Evolutionary conservation across 805 yeast genomes (phyloP).

Genomic region (Teunomyces stri): DNA sequence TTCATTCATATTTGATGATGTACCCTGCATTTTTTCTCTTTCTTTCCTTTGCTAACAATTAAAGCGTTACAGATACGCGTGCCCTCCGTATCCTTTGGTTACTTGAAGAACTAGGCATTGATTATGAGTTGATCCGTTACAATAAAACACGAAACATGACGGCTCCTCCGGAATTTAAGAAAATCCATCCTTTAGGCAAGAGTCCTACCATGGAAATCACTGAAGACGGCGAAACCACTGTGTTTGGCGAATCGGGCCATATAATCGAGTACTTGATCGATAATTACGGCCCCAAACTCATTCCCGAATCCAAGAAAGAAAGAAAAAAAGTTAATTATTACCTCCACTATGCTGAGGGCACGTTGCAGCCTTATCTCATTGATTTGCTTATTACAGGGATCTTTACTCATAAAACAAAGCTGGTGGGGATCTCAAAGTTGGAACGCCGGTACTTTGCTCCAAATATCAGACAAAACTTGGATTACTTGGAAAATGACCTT

Average conservation of each 20-base stretch:
- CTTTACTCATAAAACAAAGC: constrained; percentile 32
- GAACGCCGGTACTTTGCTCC: constrained; percentile 23
- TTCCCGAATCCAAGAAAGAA: constrained; percentile 38
- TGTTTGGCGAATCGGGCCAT: constrained; percentile 57
- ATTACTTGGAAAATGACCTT: constrained; percentile 28
- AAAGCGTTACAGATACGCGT: constrained; percentile 32
- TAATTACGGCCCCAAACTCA: constrained; percentile 42
- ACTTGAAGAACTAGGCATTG: constrained; percentile 32
- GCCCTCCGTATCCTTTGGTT: constrained; percentile 39
- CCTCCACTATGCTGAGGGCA: constrained; percentile 26
- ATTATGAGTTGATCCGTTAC: constrained; percentile 34
- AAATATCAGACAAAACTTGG: constrained; percentile 21
- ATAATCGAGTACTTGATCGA: constrained; percentile 52
- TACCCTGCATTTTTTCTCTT: no score
- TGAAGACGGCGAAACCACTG: constrained; percentile 13
- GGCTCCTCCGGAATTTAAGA: constrained; percentile 32
- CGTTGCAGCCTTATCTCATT: constrained; percentile 23
- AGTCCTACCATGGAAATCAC: constrained; percentile 32
- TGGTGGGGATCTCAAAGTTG: constrained; percentile 23
- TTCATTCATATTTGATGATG: not conserved
- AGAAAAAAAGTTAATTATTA: constrained; percentile 29
- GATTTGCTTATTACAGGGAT: constrained; percentile 23
- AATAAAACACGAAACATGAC: constrained; percentile 18
- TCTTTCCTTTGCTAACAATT: constrained; percentile 4
- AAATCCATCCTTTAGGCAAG: constrained; percentile 38